Conservation (phyloP, 2,329 filamentous ascomycete genomes). For the Emergomyces pasteurianus region DNA sequence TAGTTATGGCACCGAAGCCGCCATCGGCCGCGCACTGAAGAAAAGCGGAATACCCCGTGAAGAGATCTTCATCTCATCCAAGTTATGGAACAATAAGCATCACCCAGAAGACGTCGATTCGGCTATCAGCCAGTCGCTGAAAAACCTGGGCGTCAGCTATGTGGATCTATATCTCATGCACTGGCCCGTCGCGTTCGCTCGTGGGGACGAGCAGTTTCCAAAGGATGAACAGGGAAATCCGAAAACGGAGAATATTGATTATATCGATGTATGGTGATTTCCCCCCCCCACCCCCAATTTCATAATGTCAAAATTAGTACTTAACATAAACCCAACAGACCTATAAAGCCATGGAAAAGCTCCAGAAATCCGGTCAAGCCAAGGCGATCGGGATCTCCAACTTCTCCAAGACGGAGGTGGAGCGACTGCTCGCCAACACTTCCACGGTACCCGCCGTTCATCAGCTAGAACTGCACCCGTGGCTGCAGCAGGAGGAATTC, state of each 20-base stretch:
- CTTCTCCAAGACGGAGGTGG: slow-evolving; percentile 10
- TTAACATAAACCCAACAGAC: slow-evolving; percentile 35
- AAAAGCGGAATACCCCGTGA: slow-evolving; percentile 52
- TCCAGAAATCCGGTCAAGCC: slow-evolving; percentile 46
- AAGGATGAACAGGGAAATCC: slow-evolving; percentile 33
- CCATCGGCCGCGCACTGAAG: slow-evolving; percentile 53
- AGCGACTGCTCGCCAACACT: slow-evolving; percentile 13
- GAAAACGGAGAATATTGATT: slow-evolving; percentile 34
- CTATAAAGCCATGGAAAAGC: slow-evolving; percentile 53
- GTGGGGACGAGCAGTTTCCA: slow-evolving; percentile 37
- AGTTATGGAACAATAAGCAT: slow-evolving; percentile 55
- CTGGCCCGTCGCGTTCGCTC: slow-evolving; percentile 46
- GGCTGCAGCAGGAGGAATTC: slow-evolving; percentile 40
- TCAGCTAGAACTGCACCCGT: slow-evolving; percentile 43
- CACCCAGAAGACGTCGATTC: slow-evolving; percentile 49
- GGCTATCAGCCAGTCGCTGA: slow-evolving; percentile 49
- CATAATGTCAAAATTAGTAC: neutral
- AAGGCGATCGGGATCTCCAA: slow-evolving; percentile 53
- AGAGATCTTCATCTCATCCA: slow-evolving; percentile 55
- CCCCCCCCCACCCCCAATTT: neutral
- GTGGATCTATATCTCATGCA: slow-evolving; percentile 61
- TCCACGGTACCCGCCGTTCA: slow-evolving; percentile 37
- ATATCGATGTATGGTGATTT: slow-evolving; percentile 31
- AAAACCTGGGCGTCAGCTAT: slow-evolving; percentile 53
- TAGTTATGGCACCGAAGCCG: slow-evolving; percentile 52